Base-by-base conservation (phyloP, 306 rosid species). In the Acacia crassicarpa region DNA sequence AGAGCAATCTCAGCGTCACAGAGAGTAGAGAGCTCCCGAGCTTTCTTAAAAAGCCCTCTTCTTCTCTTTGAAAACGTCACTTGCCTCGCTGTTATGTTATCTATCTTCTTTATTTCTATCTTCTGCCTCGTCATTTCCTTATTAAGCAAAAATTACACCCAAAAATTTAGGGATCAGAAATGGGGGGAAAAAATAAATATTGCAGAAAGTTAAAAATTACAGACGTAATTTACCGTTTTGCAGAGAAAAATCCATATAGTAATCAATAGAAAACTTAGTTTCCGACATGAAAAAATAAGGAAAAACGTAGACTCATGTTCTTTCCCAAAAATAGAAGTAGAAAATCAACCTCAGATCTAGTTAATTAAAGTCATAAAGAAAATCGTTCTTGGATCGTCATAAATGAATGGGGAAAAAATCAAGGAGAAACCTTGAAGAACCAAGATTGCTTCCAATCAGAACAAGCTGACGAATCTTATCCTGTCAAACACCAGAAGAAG, bases 1-100 rank as follows among this genome's bases (percentile, higher is more conserved):
- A 89, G 76, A 74, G 86, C 90, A 58, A 87, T 74, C 48, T 89
- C 86, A 71, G 87, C 89, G 75, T 89, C 92, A 45, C 92, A 85
- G 6, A 87, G 81, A 14, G 84, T 83, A 1, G 90, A 84, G 73
- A 89, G 89, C 62, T 89, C 91, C 19, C 23, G 30, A 69, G 90
- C 90, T 61, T 89, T 89, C 82, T 89, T 86, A 33, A 89, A 75
- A 0, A 89, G 74, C 10, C 90, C 90, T 78, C 79, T 82, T 78
- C 83, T 86, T 65, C 88, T 86, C 87, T 82, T 89, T 1, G 88
- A 86, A 67, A 89, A 86, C 15, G 88, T 78, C 2, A 84, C 90
- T 68, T 89, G 88, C 59, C 91, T 89, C 8, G 90, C 85, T 1
- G 88, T 82, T 45, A 73, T 72, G 49, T 77, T 89, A 5, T 89